Conservation (phyloP, 2,329 filamentous ascomycete species). For the Fonsecaea pedrosoi region DNA sequence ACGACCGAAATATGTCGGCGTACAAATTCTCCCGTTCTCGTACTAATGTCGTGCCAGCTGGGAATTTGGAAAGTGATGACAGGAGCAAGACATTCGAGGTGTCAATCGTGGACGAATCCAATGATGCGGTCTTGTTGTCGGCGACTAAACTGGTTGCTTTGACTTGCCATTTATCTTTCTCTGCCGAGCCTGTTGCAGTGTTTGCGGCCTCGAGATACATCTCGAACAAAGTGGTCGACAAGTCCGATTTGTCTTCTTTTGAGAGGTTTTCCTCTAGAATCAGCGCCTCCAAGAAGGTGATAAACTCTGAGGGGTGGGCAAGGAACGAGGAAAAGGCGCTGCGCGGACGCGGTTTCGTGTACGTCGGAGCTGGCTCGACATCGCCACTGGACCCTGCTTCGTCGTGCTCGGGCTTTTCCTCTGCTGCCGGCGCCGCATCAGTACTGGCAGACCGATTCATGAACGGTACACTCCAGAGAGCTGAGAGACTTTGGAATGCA, state of each 20-base stretch:
- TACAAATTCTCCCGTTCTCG: conserved; percentile 90
- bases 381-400: conserved; percentile 41
- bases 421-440: conserved; percentile 62
- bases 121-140: conserved; percentile 63
- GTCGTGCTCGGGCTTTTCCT: conserved; percentile 45
- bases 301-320: conserved; percentile 89
- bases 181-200: conserved; percentile 68
- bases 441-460: conserved; percentile 69
- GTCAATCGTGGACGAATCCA: conserved; percentile 69
- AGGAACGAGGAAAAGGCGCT: conserved; percentile 96
- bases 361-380: conserved; percentile 57
- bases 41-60: conserved; percentile 87
- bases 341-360: conserved; percentile 80
- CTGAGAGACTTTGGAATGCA: conserved; percentile 84
- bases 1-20: conserved; percentile 96
- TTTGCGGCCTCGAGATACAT: conserved; percentile 95
- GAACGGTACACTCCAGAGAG: conserved; percentile 82
- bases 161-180: conserved; percentile 79
- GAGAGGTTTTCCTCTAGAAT: conserved; percentile 74
- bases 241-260: conserved; percentile 77
- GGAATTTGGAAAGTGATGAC: conserved; percentile 89
- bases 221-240: conserved; percentile 95
- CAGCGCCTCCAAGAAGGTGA: conserved; percentile 88
- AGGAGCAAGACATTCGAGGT: conserved; percentile 92
- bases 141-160: conserved; percentile 88